Evolutionary conservation across 2,329 filamentous ascomycete species (phyloP), one percentile per base, ranked within the genome.

Genomic region (Talaromyces funiculosus): DNA sequence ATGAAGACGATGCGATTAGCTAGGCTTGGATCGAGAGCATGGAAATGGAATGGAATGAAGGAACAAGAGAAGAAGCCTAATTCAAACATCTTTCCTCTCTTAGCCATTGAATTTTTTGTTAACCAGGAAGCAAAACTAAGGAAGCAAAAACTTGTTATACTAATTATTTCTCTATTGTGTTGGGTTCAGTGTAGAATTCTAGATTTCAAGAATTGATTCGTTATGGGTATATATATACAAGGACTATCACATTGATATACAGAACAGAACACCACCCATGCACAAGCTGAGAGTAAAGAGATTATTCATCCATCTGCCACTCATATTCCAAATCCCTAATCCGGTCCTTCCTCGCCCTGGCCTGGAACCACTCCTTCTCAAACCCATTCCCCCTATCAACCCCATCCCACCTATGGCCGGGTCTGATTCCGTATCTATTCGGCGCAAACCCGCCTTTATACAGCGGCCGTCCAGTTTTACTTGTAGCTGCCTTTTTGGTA

Each of bases 341-440:
- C 72, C 92, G 86, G 68, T 87, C 86, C 66, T 84, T 84, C 66
- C 86, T 81, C 73, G 97, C 97, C 66, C 92, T 80, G 2, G 92
- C 90, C 72, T 89, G 91, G 77, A 97, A 97, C 78, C 92, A 89
- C 71, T 97, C 88, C 64, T 85, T 89, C 78, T 99, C 94, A 72
- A 97, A 97, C 0, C 93, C 93, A 76, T 91, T 99, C 20, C 90
- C 83, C 65, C 94, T 82, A 79, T 99, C 94, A 18, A 99, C 94
- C 5, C 95, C 94, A 80, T 99, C 94, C 94, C 94, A 99, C 65
- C 90, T 82, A 78, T 96, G 91, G 0, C 94, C 95, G 0, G 94
- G 94, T 63, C 88, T 82, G 63, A 99, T 97, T 1, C 90, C 90
- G 77, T 97, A 97, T 20, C 94, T 83, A 80, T 99, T 99, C 47